Base-by-base conservation (phyloP, 371 early-diverging fungal species). In the Rhizopus sp. region DNA sequence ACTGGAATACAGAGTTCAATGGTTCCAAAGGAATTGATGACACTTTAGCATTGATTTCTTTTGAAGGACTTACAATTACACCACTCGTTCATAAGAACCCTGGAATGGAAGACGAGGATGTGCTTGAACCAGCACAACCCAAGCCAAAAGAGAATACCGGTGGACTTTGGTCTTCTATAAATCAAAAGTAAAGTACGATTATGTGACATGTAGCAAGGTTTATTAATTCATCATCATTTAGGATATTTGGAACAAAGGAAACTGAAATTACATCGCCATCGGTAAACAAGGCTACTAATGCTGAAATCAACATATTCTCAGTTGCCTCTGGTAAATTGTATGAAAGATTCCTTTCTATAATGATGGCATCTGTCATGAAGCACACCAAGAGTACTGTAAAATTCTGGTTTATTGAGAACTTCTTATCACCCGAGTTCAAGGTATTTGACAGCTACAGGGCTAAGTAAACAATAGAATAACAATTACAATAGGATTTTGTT, bases 361-460 rank as follows among this genome's bases (percentile, higher is more conserved):
- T 98, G 98, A 94, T 96, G 59, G 75, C 88, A n/a, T 88, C 90
- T 61, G 98, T 98, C 4, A 78, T 93, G 72, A 81, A 85, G 61
- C 88, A 92, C 60, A 95, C 97, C 0, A 63, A 91, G 9, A 90
- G 86, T 50, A 84, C 86, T 0, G 96, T 96, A 53, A 98, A 95
- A 72, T 96, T 98, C 65, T 96, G 97, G 97, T 86, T 98, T 62
- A 95, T 98, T 67, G 95, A 93, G 64, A 94, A 96, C 80, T 98
- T 98, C 65, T 73, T 96, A 63, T 94, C 95, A 2, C 97, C 98
- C 2, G 85, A 88, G 2, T 96, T 96, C 78, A 95, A 92, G 81
- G 88, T 85, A 72, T 8, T 29, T 3, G 34, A 34, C 5, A 34
- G 7, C 8, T n/a, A 40, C 32, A 4, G 47, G 29, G 30, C 10